phyloP scores from a whole-genome alignment of 2,329 filamentous ascomycete species.

The Lachnellula cervina region DNA sequence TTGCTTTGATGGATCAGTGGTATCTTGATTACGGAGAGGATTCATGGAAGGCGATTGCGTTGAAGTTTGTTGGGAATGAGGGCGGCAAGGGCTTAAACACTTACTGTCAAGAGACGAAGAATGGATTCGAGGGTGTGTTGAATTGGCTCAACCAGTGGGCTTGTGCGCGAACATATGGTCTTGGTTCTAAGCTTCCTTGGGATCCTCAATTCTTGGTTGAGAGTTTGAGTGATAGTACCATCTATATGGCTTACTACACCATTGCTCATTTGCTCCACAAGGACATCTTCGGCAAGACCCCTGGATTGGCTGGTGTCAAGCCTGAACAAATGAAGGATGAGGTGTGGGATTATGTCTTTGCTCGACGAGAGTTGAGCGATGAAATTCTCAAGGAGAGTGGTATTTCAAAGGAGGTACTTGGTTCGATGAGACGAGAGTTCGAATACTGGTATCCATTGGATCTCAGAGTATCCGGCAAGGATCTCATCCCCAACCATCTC shows the following conservation, averaged over 20 bases:
- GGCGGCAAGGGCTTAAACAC: constrained; percentile 69
- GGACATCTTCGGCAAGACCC: constrained; percentile 76
- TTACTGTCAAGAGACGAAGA: constrained; percentile 70
- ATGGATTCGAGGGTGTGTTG: constrained; percentile 78
- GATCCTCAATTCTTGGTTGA: constrained; percentile 88
- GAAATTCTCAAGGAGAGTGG: constrained; percentile 60
- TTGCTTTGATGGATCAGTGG: constrained; percentile 93
- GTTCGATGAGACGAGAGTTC: constrained; percentile 83
- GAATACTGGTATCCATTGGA: constrained; percentile 97
- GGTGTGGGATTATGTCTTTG: constrained; percentile 95
- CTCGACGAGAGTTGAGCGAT: constrained; percentile 64
- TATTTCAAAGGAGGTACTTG: constrained; percentile 68
- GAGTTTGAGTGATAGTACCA: constrained; percentile 82
- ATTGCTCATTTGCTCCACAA: constrained; percentile 65
- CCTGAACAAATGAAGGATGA: constrained; percentile 89
- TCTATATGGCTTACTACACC: constrained; percentile 84
- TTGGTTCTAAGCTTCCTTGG: constrained; percentile 94
- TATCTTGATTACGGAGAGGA: constrained; percentile 95
- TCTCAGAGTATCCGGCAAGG: constrained; percentile 83
- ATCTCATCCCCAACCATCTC: constrained; percentile 87
- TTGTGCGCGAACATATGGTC: constrained; percentile 83
- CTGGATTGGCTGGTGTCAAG: constrained; percentile 62
- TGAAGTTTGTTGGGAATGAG: constrained; percentile 66
- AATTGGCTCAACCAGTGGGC: constrained; percentile 96
- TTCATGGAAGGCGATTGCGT: constrained; percentile 72